Evolutionary conservation across 2,329 filamentous ascomycete species (phyloP).

Genomic region (Beauveria sp.): DNA sequence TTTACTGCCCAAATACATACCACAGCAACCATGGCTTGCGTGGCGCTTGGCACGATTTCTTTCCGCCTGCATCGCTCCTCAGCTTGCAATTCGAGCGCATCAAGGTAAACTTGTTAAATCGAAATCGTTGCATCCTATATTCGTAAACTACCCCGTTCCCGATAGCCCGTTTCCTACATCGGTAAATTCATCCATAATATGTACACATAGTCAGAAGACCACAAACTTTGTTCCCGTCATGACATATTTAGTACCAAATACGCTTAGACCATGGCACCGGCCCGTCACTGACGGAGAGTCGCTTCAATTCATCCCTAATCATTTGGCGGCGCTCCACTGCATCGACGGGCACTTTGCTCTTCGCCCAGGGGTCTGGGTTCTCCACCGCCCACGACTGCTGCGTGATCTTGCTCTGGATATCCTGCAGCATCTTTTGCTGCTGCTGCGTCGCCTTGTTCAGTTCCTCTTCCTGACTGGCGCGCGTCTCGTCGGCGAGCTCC

Average conservation of each 20-base stretch:
- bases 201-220: neutral
- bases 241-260: neutral
- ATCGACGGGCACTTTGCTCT: conserved; percentile 40
- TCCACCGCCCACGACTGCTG: conserved; percentile 26
- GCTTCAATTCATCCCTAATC: conserved; percentile 51
- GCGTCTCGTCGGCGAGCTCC: conserved; percentile 2
- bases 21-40: too few relatives aligned
- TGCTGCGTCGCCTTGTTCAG: conserved; percentile 15
- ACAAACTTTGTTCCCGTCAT: neutral
- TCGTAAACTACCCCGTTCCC: neutral
- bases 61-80: neutral
- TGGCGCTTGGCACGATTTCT: neutral
- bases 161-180: neutral
- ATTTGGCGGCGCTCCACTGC: conserved; percentile 45
- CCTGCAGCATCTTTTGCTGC: conserved; percentile 25
- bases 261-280: conserved; percentile 22
- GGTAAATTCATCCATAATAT: neutral
- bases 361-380: conserved; percentile 28
- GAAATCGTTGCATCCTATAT: neutral
- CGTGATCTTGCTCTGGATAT: conserved; percentile 24
- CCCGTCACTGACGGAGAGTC: conserved; percentile 35
- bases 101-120: neutral
- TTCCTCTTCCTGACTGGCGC: conserved; percentile 13
- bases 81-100: neutral
- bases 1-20: too few relatives aligned